Percentiles rank a stretch among this genome's conserved stretches.
These are phyloP conservation scores for Irpex sp. DNA, from an alignment of 1,284 basidiomycete species.

Conservation along the genomic window DNA sequence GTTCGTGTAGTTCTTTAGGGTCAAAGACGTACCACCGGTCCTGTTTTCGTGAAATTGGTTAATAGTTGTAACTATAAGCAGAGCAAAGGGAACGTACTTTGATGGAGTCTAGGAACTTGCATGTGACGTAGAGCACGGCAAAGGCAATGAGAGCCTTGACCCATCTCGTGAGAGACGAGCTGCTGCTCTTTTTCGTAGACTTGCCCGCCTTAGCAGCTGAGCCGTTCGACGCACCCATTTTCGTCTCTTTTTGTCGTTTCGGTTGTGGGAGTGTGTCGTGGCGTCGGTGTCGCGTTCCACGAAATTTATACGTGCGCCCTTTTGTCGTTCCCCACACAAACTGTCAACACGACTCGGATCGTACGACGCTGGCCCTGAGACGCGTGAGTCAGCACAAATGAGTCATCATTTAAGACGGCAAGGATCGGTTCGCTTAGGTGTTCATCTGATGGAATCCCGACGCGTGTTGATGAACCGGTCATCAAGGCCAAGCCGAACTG, in stretches of 20 bases:
- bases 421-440: conserved; percentile 2
- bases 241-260: neutral
- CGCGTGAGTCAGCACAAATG: conserved; percentile 11
- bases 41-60: conserved; percentile 25
- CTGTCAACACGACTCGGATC: conserved; percentile 3
- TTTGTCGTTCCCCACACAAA: neutral
- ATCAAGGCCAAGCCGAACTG: neutral
- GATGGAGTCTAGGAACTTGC: conserved; percentile 38
- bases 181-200: neutral
- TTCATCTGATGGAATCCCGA: neutral
- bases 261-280: neutral
- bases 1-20: conserved; percentile 58
- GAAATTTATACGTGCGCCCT: neutral
- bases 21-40: conserved; percentile 71
- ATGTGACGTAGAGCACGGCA: conserved; percentile 38
- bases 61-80: neutral
- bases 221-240: conserved; percentile 5
- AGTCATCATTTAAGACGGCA: neutral
- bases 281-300: neutral
- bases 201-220: neutral
- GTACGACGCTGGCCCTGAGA: conserved; percentile 10
- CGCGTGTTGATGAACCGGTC: neutral
- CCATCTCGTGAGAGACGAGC: conserved; percentile 39
- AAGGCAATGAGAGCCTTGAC: conserved; percentile 36
- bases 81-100: conserved; percentile 26